Base-by-base conservation (phyloP, 305 asterid genomes). In the Petunia hybrid region DNA sequence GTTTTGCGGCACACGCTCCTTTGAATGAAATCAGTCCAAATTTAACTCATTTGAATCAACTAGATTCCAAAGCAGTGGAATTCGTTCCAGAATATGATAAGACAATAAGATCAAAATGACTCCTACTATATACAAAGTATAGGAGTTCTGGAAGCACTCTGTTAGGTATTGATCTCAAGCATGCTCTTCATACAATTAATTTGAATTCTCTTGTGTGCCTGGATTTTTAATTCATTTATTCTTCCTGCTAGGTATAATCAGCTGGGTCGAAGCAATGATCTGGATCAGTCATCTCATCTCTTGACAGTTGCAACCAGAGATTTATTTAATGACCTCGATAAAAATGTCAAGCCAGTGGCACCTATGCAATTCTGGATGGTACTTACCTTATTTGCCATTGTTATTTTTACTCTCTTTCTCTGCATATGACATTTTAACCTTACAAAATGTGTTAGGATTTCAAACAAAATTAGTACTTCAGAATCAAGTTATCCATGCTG, bases 321-420 rank as follows among this genome's bases (percentile, higher is more conserved):
- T 81, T 87, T 97, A 65, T 97, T 97, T 79, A 87, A 75, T 14
- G 97, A 97, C 80, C 98, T 97, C 76, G 98, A 92, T 89, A 92
- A 88, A 91, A 93, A 89, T 87, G 90, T 89, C 80, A 92, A 94
- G 87, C 96, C 99, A 62, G 99, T 97, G 86, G 94, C 99, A 73
- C 99, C 99, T 9, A 87, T 86, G 92, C 92, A 94, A 71, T 97
- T 97, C 86, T 94, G 94, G 94, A 84, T 88, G 97, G 99, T 97
- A 93, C 43, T 80, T n/a, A 22, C 40, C 8, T 78, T 63, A 78
- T 38, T 63, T 79, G 51, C 74, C 55, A 1, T 53, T 74, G 14
- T 51, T 40, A 48, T 45, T 51, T 35, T 43, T 74, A 36, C 46
- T 74, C 36, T 51, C 13, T 16, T 70, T 70, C 12, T 70, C 16